Evolutionary conservation across 164 flowering plant genomes (phyloP), one percentile per base, ranked within the genome.

Genomic region (Aristolochia contorta): DNA sequence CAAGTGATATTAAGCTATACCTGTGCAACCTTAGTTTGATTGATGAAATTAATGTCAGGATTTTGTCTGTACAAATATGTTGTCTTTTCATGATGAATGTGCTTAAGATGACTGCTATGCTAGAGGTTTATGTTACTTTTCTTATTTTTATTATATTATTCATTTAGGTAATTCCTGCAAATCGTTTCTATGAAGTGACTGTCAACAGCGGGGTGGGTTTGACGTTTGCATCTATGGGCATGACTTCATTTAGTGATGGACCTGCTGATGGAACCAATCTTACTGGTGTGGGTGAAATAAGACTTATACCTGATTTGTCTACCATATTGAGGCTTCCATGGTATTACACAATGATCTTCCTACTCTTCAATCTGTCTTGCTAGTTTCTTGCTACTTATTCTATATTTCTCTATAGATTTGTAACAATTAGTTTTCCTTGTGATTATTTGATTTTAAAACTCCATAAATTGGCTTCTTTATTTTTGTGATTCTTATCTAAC

Each of bases 231-330:
- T 65, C 73, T 57, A 93, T 93, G 97, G 99, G 80, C 20, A 85
- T 90, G 92, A 67, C 66, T 68, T 93, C 99, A 37, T 27, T 33
- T 69, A 53, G 56, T 67, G 99, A 93, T 77, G 86, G 84, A 59
- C 87, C 92, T 47, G 90, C 97, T 53, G 87, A 78, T 60, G 90
- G 74, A 46, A 76, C 89, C 71, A 80, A 82, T 77, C 79, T 93
- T 30, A 82, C 81, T 65, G 96, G 80, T 49, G 80, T 76, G 41
- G 99, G 97, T 63, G 99, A 90, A 83, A 85, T 84, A 68, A 84
- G 99, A 70, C 64, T 93, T 55, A 77, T 88, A 57, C 96, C 99
- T 61, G 99, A 93, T 75, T 63, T 85, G 60, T 79, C 88, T 61
- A 93, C 96, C 45, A 82, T 71, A 72, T 50, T 72, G 66, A 75